phyloP scores from a whole-genome alignment of 805 yeast genomes.

The Schwanniomyces vanrijiae region DNA sequence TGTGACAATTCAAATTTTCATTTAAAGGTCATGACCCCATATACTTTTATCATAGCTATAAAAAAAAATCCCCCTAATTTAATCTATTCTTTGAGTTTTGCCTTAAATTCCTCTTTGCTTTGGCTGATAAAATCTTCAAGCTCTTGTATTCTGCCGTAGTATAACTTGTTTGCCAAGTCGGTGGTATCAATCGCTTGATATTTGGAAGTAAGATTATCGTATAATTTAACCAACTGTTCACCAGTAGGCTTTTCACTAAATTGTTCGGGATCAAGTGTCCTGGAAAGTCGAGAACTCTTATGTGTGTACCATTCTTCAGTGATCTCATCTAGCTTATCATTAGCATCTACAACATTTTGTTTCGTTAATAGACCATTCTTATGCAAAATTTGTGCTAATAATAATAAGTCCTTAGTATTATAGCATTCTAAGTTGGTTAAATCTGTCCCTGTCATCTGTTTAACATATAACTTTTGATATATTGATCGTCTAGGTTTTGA shows the following conservation, averaged over 20 bases:
- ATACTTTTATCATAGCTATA: no score
- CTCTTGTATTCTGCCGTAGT: constrained; percentile 32
- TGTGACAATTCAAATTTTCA: no score
- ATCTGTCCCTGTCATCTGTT: constrained; percentile 4
- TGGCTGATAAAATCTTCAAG: constrained; percentile 23
- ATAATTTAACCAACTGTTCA: constrained; percentile 21
- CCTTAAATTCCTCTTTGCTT: constrained; percentile 23
- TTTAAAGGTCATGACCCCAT: no score
- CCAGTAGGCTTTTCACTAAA: constrained; percentile 15
- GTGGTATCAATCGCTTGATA: constrained; percentile 33
- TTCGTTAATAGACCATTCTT: constrained; percentile 29
- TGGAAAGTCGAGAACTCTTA: constrained; percentile 22
- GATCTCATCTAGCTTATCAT: constrained; percentile 21
- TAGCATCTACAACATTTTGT: constrained; percentile 11
- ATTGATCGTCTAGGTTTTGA: neutral
- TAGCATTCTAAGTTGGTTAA: constrained; percentile 9
- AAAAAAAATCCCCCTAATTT: no score
- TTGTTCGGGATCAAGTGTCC: constrained; percentile 14
- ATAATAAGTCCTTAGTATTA: constrained; percentile 30
- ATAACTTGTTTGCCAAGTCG: constrained; percentile 37
- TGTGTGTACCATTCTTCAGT: constrained; percentile 31
- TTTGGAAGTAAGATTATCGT: constrained; percentile 24
- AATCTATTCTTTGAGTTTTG: neutral
- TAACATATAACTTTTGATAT: neutral
- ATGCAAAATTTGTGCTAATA: constrained; percentile 39